Conservation (phyloP, 805 yeast genomes). For the Yarrowia yakushimensis region DNA sequence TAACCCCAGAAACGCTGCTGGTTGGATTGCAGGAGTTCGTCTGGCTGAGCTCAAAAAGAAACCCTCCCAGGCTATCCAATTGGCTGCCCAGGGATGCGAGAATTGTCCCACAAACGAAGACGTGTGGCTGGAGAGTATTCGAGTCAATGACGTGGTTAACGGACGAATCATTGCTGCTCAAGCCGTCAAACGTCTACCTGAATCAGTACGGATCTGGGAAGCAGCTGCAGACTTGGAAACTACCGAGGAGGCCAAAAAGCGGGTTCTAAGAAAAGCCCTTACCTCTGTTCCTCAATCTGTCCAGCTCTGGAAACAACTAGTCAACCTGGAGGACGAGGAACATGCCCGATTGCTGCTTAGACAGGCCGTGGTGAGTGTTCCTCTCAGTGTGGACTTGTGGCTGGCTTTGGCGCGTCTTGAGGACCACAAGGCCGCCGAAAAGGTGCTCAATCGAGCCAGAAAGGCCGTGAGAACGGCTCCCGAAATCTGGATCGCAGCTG, state of each 20-base stretch:
- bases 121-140: constrained; percentile 77
- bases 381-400: constrained; percentile 66
- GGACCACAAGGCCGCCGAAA: constrained; percentile 47
- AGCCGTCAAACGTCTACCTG: constrained; percentile 56
- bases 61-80: constrained; percentile 50
- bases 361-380: constrained; percentile 68
- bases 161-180: constrained; percentile 61
- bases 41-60: constrained; percentile 66
- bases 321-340: constrained; percentile 53
- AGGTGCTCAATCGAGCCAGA: constrained; percentile 58
- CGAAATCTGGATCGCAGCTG: constrained; percentile 67
- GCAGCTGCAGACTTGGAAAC: constrained; percentile 65
- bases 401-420: constrained; percentile 50
- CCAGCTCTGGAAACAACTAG: constrained; percentile 65
- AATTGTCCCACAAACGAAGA: constrained; percentile 63
- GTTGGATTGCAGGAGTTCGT: constrained; percentile 85
- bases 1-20: constrained; percentile 68
- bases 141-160: constrained; percentile 49
- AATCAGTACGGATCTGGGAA: constrained; percentile 66
- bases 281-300: constrained; percentile 57
- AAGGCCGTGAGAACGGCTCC: constrained; percentile 47
- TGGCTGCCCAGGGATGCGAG: constrained; percentile 73
- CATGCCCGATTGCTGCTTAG: constrained; percentile 52
- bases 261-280: constrained; percentile 67
- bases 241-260: constrained; percentile 50